Evolutionary conservation across 441 rosid species (phyloP), one percentile per base, ranked within the genome.

Genomic region (Pelargonium fulgidum): DNA sequence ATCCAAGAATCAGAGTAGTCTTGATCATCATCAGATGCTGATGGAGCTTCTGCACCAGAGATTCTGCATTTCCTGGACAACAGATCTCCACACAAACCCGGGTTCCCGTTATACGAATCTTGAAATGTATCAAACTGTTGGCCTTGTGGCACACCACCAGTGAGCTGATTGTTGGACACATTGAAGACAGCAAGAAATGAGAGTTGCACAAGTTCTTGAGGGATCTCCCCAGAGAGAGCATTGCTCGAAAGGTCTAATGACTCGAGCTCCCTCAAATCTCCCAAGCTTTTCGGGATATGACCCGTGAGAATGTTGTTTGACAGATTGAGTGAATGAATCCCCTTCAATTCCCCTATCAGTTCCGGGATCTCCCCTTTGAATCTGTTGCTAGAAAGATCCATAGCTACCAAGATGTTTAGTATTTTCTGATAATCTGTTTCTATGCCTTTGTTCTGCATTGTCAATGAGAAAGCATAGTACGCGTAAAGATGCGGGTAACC

Each of bases 101-200:
- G 62, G 29, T 56, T 56, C 26, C 62, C 62, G 26, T 17, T 7
- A 56, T 56, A 56, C 26, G 62, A 56, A 56, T 56, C 62, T 24
- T 56, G 62, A 56, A 56, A 56, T 10, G 62, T 56, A 19, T 56
- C 62, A 19, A 56, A 56, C 62, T 56, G 62, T 10, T 56, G 62
- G 20, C 62, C 62, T 24, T 19, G 26, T 7, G 62, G 62, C 62
- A 56, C 62, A 22, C 62, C 17, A 1, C 62, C 62, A 5, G 62
- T 56, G 26, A 56, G 26, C 26, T 19, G 1, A 9, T 56, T 56
- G 12, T 56, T 7, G 12, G 62, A 56, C 62, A 56, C 62, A 56
- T 56, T 56, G 3, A 56, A 56, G 4, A 56, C 62, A 7, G 62
- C 62, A 56, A 56, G 62, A 56, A 56, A 56, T 19, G 62, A 56